These are phyloP conservation scores for Neurospora sp. DNA, from an alignment of 2,329 filamentous ascomycete species.

Conservation along the genomic window DNA sequence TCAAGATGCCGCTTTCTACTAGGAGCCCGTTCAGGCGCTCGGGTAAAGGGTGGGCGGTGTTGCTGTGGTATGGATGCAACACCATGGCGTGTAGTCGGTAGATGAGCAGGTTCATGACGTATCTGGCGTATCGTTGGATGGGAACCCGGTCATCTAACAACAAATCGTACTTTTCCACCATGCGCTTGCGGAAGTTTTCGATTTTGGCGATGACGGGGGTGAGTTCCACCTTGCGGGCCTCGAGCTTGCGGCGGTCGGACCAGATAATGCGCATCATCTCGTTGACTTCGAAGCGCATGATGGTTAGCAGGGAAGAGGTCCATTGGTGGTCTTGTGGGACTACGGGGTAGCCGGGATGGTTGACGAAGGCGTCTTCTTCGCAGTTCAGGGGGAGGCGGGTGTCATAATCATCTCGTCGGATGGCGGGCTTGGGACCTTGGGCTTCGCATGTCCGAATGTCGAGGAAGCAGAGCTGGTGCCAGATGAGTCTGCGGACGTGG, in stretches of 20 bases:
- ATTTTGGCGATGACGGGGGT: slow-evolving; percentile 58
- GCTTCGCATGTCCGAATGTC: slow-evolving; percentile 67
- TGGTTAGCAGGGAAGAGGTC: slow-evolving; percentile 57
- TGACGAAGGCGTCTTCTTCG: slow-evolving; percentile 40
- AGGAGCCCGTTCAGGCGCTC: slow-evolving; percentile 55
- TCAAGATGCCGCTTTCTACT: slow-evolving; percentile 48
- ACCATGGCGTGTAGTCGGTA: slow-evolving; percentile 57
- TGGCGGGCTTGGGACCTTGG: slow-evolving; percentile 61
- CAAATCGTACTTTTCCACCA: slow-evolving; percentile 56
- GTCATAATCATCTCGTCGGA: slow-evolving; percentile 66
- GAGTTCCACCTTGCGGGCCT: slow-evolving; percentile 50
- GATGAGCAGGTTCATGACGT: slow-evolving; percentile 55
- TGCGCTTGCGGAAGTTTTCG: slow-evolving; percentile 55
- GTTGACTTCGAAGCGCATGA: slow-evolving; percentile 63
- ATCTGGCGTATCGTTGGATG: slow-evolving; percentile 51
- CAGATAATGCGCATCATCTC: slow-evolving; percentile 64
- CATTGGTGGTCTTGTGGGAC: slow-evolving; percentile 39
- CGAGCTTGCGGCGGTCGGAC: slow-evolving; percentile 57
- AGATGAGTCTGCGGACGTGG: slow-evolving; percentile 61
- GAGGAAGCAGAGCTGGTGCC: slow-evolving; percentile 70
- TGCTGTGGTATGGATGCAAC: slow-evolving; percentile 56
- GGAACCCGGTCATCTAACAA: slow-evolving; percentile 51
- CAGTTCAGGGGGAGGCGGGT: slow-evolving; percentile 64
- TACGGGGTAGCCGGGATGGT: background rate
- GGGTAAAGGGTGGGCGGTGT: slow-evolving; percentile 39